These are phyloP conservation scores for Pestalotiopsis sp. DNA, from an alignment of 2,329 filamentous ascomycete genomes.

Conservation along the genomic window DNA sequence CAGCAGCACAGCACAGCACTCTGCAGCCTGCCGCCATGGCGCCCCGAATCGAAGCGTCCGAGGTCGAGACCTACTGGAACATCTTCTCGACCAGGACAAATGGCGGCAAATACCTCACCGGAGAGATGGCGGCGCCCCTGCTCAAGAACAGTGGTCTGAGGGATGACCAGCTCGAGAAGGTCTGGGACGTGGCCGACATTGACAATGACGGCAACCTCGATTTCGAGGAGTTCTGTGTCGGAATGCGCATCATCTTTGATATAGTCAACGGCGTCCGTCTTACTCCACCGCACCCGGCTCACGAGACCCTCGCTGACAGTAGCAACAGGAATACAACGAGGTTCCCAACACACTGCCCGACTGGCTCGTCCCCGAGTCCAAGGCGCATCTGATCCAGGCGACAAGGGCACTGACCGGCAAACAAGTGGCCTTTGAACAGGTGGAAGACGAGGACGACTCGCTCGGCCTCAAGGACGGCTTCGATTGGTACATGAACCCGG, in stretches of 20 bases:
- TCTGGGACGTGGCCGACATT: constrained; percentile 97
- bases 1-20: not conserved
- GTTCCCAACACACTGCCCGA: constrained; percentile 87
- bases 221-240: constrained; percentile 99
- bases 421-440: constrained; percentile 80
- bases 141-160: constrained; percentile 66
- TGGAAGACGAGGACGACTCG: constrained; percentile 81
- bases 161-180: constrained; percentile 84
- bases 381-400: constrained; percentile 87
- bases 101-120: constrained; percentile 61
- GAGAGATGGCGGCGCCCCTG: constrained; percentile 63
- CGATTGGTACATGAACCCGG: constrained; percentile 98
- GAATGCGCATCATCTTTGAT: constrained; percentile 97
- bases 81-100: constrained; percentile 64
- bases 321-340: constrained; percentile 76
- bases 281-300: not conserved
- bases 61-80: constrained; percentile 69
- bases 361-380: constrained; percentile 96
- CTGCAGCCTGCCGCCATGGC: constrained; percentile 45
- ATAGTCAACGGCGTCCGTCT: constrained; percentile 80
- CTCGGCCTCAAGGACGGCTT: constrained; percentile 92
- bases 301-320: not conserved
- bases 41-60: constrained; percentile 63
- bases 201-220: constrained; percentile 97
- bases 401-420: constrained; percentile 77